Conservation (phyloP, 2,329 filamentous ascomycete genomes). For the Ciborinia camelliae region DNA sequence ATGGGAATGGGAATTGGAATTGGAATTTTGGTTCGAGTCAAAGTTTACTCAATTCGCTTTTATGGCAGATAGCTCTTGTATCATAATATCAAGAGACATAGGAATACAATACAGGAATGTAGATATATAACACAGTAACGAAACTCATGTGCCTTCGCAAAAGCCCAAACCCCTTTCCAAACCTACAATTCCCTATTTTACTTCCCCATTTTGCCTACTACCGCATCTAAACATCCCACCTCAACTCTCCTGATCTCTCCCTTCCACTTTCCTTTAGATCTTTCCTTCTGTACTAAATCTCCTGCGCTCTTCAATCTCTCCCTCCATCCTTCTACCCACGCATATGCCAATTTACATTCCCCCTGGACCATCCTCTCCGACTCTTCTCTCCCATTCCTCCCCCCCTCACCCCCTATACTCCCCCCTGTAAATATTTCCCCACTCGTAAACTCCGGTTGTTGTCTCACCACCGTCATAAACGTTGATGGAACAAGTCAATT, state of each 20-base stretch:
- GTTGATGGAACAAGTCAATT: not conserved
- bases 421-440: not conserved
- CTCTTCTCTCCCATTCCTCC: not conserved
- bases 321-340: slow-evolving; percentile 29
- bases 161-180: not conserved
- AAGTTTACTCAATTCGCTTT: not conserved
- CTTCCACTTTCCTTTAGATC: not conserved
- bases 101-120: too few species aligned
- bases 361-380: not conserved
- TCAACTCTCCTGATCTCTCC: not conserved
- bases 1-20: too few species aligned
- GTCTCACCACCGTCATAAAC: not conserved
- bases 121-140: not conserved
- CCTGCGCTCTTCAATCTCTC: slow-evolving; percentile 24
- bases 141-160: not conserved
- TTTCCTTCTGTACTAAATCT: slow-evolving; percentile 27
- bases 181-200: not conserved
- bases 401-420: not conserved
- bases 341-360: slow-evolving; percentile 23
- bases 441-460: not conserved
- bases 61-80: not conserved
- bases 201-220: not conserved
- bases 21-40: too few species aligned
- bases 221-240: not conserved
- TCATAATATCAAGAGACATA: not conserved